Base-by-base conservation (phyloP, 768 basidiomycete genomes). In the Tephrocybe sp. region DNA sequence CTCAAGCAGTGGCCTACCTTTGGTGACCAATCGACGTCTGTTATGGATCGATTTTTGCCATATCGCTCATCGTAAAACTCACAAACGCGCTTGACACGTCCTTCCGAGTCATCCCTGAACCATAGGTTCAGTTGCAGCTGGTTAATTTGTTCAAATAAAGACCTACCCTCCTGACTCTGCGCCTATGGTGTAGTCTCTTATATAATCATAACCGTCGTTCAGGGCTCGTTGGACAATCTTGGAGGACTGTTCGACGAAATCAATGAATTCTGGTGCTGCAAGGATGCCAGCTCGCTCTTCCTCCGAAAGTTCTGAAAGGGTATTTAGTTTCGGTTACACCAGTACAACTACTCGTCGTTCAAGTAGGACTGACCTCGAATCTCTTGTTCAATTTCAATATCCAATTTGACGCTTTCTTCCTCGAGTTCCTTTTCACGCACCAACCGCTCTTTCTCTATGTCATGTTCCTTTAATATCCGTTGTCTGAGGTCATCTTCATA, bases 21-120 rank as follows among this genome's bases (percentile, higher is more conserved):
- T 2, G 92, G 92, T 45, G 95, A 98, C 97, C 97, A 99, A 62
- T 98, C 96, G 11, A 98, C 76, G 58, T 93, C 93, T 1, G 97
- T 99, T 54, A 99, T 91, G 5, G 95, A 96, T 47, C 97, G 76
- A 64, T 96, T 94, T 69, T 90, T 92, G 5, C 88, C 88, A 70
- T 91, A 90, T 41, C 90, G 79, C 63, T 97, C 93, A 63, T 97
- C 95, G 58, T 78, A 86, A 72, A 98, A 98, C 40, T 89, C 86
- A 61, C 96, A 98, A n/a, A 96, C 76, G n/a, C 85, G 80, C 66
- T 96, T 94, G 36, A 98, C 88, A 43, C 86, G 84, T 59, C 93
- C 93, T 69, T 96, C 94, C 0, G 86, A 87, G 45, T 95, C 93
- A 54, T 96, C 94, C 14, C 93, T 94, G 21, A 23, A 28, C 23